These are phyloP conservation scores for Lachnellula suecica DNA, from an alignment of 2,329 filamentous ascomycete genomes.

Conservation along the genomic window DNA sequence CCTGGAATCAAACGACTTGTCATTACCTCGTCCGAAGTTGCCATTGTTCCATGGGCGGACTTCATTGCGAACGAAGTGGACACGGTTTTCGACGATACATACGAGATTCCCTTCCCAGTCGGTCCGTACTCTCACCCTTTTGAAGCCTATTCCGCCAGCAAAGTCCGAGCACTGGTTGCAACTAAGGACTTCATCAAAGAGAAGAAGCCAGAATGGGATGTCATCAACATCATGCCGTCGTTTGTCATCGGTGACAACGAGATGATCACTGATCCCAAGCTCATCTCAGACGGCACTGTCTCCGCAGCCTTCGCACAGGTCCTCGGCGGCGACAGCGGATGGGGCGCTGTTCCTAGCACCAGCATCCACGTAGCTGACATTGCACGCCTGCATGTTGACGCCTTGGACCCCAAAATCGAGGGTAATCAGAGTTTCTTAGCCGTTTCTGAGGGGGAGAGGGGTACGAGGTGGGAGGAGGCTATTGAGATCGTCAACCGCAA, in stretches of 20 bases:
- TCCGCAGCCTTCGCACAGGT: constrained; percentile 17
- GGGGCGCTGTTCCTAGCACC: constrained; percentile 16
- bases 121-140: constrained; percentile 20
- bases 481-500: constrained; percentile 36
- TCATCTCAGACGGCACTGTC: constrained; percentile 17
- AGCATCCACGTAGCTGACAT: constrained; percentile 24
- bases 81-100: constrained; percentile 21
- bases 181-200: constrained; percentile 26
- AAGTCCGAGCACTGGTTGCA: constrained; percentile 27
- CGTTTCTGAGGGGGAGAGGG: constrained; percentile 18
- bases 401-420: constrained; percentile 19
- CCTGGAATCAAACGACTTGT: constrained; percentile 40
- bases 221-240: constrained; percentile 26
- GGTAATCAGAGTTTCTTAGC: constrained; percentile 24
- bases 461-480: constrained; percentile 39
- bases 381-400: constrained; percentile 21
- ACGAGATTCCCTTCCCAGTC: constrained; percentile 19
- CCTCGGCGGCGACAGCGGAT: constrained; percentile 19
- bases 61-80: constrained; percentile 23
- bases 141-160: constrained; percentile 33
- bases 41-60: constrained; percentile 40
- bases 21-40: constrained; percentile 41
- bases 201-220: constrained; percentile 22
- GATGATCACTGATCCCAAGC: constrained; percentile 15
- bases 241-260: constrained; percentile 26